phyloP scores from a whole-genome alignment of 192 early-diverging fungal species.

The Coemansia sp. region DNA sequence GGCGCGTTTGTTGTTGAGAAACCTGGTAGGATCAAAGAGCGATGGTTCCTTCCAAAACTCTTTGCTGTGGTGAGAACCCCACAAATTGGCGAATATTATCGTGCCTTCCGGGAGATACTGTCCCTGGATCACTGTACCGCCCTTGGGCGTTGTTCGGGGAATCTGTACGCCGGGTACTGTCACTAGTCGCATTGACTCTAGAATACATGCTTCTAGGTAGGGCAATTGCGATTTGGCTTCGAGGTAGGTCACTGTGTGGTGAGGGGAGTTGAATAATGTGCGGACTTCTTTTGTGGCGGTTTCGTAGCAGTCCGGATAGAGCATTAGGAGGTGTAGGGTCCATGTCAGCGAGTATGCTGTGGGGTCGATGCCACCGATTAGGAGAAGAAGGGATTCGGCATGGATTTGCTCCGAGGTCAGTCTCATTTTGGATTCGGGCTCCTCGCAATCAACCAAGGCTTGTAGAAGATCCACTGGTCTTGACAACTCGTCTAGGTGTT shows the following conservation, averaged over 20 bases:
- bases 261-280: neutral
- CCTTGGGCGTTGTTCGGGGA: constrained; percentile 1
- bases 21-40: constrained; percentile 15
- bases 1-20: constrained; percentile 5
- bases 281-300: constrained; percentile 12
- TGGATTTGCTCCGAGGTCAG: constrained; percentile 21
- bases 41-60: constrained; percentile 18
- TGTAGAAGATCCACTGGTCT: constrained; percentile 26
- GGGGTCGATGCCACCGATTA: constrained; percentile 32
- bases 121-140: constrained; percentile 10
- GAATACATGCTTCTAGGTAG: constrained; percentile 32
- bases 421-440: constrained; percentile 10
- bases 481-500: neutral
- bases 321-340: constrained; percentile 30
- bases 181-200: constrained; percentile 29
- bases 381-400: constrained; percentile 23
- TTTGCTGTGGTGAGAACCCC: constrained; percentile 15
- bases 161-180: constrained; percentile 28
- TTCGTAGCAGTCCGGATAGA: constrained; percentile 20
- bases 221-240: constrained; percentile 6
- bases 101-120: constrained; percentile 24
- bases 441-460: constrained; percentile 31
- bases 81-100: constrained; percentile 20
- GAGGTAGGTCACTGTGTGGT: neutral
- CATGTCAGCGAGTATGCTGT: constrained; percentile 37